Evolutionary conservation across 2,329 filamentous ascomycete genomes (phyloP), one percentile per base, ranked within the genome.

Genomic region (Fusarium annulatum): DNA sequence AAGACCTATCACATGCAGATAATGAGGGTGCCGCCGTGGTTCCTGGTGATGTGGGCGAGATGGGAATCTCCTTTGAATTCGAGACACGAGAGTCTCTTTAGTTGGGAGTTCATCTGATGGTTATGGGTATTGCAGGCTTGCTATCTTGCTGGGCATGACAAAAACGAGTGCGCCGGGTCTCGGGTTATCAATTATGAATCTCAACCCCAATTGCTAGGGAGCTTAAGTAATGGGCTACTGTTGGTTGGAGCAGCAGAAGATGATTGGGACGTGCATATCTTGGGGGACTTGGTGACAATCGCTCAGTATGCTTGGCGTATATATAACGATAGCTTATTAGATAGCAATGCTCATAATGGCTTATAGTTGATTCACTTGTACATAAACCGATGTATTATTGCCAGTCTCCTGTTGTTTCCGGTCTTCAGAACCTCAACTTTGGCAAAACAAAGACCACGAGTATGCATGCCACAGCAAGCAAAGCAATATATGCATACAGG

Each of bases 381-480:
- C 28, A 64, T 39, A 39, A 45, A 41, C 33, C 9, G n/a, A 26
- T 23, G 34, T 34, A 12, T 46, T 7, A 14, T 43, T 28, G 9
- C 38, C 26, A 42, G 21, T 53, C 52, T 42, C 26, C 26, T 33
- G 21, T 23, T 39, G 18, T 39, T 36, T 15, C 42, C 3, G 19
- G 33, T 46, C n/a, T 26, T 53, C 49, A 57, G 79, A 97, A 96
- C 78, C 96, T 88, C 80, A 98, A 83, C 85, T 98, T 98, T 1
- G 96, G 96, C 80, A 94, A 85, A 57, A 96, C 88, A 85, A 96
- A 96, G 18, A 98, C 95, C 73, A 98, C 82, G 80, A 97, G 77
- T 41, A 97, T 85, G 23, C 94, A 88, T 33, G 90, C 83, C n/a
- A 97, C 77, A 91, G 94, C 96, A 71, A 98, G 82, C 36, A 90